Evolutionary conservation across 2,329 filamentous ascomycete species (phyloP).

Genomic region (Passalora sequoiae): DNA sequence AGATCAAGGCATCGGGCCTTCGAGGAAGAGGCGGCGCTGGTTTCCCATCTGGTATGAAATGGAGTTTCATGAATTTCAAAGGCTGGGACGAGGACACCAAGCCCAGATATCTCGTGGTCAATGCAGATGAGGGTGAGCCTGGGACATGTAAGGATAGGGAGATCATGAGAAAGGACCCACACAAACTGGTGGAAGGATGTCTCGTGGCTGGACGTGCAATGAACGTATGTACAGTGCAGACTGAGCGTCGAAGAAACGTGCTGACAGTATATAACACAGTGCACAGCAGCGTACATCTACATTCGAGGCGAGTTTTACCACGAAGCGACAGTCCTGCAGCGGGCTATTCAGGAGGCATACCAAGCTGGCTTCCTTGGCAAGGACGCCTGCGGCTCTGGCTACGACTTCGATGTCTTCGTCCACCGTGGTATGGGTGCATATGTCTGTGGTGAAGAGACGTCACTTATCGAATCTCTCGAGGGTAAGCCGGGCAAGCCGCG

Average conservation of each 20-base stretch:
- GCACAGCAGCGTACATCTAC: slow-evolving; percentile 97
- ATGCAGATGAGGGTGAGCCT: slow-evolving; percentile 96
- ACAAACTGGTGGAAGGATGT: slow-evolving; percentile 98
- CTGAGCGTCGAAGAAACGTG: neutral
- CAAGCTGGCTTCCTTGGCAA: slow-evolving; percentile 91
- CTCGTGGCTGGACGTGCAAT: slow-evolving; percentile 93
- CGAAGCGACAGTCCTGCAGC: slow-evolving; percentile 87
- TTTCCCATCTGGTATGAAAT: slow-evolving; percentile 98
- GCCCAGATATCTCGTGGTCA: slow-evolving; percentile 94
- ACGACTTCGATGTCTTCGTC: slow-evolving; percentile 95
- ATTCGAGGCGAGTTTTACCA: slow-evolving; percentile 98
- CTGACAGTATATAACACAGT: slow-evolving; percentile 35
- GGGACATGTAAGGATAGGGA: slow-evolving; percentile 99
- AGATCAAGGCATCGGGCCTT: slow-evolving; percentile 94
- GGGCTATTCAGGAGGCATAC: slow-evolving; percentile 96
- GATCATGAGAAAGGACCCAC: slow-evolving; percentile 99
- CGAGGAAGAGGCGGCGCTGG: slow-evolving; percentile 94
- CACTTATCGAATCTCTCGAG: slow-evolving; percentile 94
- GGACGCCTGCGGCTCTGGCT: slow-evolving; percentile 94
- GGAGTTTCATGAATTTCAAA: slow-evolving; percentile 98
- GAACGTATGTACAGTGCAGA: slow-evolving; percentile 53
- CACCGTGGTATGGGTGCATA: slow-evolving; percentile 97
- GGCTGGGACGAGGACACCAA: slow-evolving; percentile 98
- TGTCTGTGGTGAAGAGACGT: slow-evolving; percentile 97
- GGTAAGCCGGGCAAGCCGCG: slow-evolving; percentile 98